Conservation (phyloP, 2,329 filamentous ascomycete species). For the Tetracladium maxilliforme region DNA sequence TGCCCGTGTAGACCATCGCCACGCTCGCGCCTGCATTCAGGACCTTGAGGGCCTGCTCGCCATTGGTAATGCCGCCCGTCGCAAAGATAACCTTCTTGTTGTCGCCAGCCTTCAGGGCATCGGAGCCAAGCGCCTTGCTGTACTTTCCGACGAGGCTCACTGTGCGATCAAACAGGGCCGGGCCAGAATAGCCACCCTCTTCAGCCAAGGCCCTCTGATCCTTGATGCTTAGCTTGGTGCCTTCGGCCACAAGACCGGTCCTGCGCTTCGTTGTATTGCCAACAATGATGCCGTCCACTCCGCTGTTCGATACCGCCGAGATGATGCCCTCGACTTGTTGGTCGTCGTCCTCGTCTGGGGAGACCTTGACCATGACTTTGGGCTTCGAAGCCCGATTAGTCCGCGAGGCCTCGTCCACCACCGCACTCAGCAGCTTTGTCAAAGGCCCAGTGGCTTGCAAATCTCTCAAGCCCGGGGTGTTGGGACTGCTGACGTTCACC, state of each 20-base stretch:
- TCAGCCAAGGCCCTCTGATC: conserved; percentile 60
- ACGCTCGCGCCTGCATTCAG: conserved; percentile 82
- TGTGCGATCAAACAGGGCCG: conserved; percentile 73
- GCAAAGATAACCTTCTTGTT: conserved; percentile 76
- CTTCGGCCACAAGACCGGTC: conserved; percentile 52
- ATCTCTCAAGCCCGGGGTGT: conserved; percentile 80
- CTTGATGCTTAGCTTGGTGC: conserved; percentile 44
- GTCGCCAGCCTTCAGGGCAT: conserved; percentile 14
- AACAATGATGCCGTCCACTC: conserved; percentile 90
- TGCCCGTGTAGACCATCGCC: conserved; percentile 79
- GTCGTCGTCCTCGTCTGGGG: conserved; percentile 81
- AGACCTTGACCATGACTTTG: conserved; percentile 94
- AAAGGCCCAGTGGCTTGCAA: conserved; percentile 76
- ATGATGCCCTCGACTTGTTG: conserved; percentile 80
- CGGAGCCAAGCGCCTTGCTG: conserved; percentile 49
- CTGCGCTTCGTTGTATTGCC: conserved; percentile 91
- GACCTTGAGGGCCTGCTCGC: conserved; percentile 66
- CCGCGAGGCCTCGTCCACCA: conserved; percentile 62
- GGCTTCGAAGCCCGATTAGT: conserved; percentile 59
- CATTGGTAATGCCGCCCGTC: conserved; percentile 82
- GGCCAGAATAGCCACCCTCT: conserved; percentile 81
- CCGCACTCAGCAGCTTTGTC: conserved; percentile 64
- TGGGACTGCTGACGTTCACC: conserved; percentile 93
- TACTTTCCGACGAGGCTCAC: conserved; percentile 69
- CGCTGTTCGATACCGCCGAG: conserved; percentile 66